Conservation (phyloP, 108 stramenopile genomes). For the Fistulifera solaris region DNA sequence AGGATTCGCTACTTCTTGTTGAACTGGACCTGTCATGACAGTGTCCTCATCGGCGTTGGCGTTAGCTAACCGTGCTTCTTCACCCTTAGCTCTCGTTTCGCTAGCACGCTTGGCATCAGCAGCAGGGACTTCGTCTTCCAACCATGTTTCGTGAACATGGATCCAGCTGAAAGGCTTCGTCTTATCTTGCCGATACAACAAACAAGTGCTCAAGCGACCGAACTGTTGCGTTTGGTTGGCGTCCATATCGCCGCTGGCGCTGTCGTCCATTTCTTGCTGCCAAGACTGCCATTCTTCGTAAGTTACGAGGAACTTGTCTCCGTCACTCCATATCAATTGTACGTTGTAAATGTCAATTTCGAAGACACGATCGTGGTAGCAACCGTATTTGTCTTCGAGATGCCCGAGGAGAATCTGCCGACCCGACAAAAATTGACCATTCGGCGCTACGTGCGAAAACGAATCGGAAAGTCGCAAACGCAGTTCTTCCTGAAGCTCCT, state of each 20-base stretch:
- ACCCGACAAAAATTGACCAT: conserved; percentile 13
- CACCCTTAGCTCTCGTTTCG: too few species aligned
- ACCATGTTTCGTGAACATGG: conserved; percentile 20
- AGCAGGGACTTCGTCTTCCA: conserved; percentile 11
- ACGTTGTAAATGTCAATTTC: conserved; percentile 15
- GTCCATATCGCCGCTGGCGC: not conserved
- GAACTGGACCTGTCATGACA: conserved; percentile 8
- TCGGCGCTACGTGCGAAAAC: conserved; percentile 13
- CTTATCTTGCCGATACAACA: conserved; percentile 3
- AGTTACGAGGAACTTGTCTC: conserved; percentile 2
- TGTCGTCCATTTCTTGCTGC: not conserved
- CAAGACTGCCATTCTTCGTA: conserved; percentile 20
- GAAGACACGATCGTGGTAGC: conserved; percentile 9
- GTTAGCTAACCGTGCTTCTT: too few species aligned
- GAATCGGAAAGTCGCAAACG: not conserved
- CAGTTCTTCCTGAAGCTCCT: conserved; percentile 1
- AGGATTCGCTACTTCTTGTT: not conserved
- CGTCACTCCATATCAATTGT: conserved; percentile 7
- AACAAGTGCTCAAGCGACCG: conserved; percentile 6
- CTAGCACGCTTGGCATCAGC: too few species aligned
- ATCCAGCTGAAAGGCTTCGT: conserved; percentile 4
- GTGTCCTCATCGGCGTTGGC: conserved; percentile 6
- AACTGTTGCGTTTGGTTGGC: conserved; percentile 6
- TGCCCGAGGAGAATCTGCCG: conserved; percentile 5
- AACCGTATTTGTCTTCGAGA: conserved; percentile 8